Base-by-base conservation (phyloP, 441 rosid species). In the Pelargonium fulgidum region DNA sequence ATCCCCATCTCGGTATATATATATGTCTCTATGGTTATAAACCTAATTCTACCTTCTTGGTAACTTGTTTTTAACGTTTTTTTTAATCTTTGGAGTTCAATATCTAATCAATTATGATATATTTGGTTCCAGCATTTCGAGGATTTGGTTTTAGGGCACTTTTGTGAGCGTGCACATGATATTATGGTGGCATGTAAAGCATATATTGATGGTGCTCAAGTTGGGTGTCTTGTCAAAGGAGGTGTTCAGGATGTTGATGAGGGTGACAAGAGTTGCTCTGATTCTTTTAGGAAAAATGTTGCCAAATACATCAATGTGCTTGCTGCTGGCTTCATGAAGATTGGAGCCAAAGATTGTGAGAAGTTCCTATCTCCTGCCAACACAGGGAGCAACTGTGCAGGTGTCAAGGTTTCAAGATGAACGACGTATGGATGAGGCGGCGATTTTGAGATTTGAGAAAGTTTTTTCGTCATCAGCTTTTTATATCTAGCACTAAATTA, bases 161-260 rank as follows among this genome's bases (percentile, higher is more conserved):
- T 91, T 83, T 81, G 77, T 79, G 81, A 71, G 72, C 76, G 74
- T 24, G 92, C 91, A 29, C 75, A 76, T 62, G 91, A 83, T 52
- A 84, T 93, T 68, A 73, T 91, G 69, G 81, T 79, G 68, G 95
- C 97, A 20, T 89, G 98, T 71, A 78, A 81, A 76, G 88, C 91
- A 17, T 91, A 93, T 50, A 80, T 73, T 78, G 85, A 78, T 16
- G 98, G 97, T 68, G 95, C 91, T 67, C 81, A 79, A 65, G 89
- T 91, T 11, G 97, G 89, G 54, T 77, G 80, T 74, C 70, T 80
- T 71, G 83, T 81, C 44, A 81, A 78, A 72, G 93, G 89, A 62
- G 86, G 85, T 6, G 84, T 76, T 76, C 84, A 83, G 72, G 86
- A 76, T 63, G 85, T 83, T 41, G 82, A 81, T 13, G 86, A 78